A percentile compares a stretch with the other conserved stretches of the same genome.
Conservation (phyloP, 2,329 filamentous ascomycete species). For the Arthrobotrys conoides region DNA sequence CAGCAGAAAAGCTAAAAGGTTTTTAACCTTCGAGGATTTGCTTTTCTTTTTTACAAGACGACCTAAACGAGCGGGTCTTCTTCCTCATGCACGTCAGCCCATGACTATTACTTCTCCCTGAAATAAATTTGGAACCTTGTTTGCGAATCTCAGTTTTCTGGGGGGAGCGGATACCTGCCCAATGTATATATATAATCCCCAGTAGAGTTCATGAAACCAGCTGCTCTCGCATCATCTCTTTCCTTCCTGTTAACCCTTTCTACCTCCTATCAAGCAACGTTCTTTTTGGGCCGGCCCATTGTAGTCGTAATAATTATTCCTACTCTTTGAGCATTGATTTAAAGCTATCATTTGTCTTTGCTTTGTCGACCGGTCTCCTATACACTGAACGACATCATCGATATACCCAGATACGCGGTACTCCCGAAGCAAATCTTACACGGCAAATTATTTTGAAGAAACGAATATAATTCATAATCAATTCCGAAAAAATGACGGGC, state of each 20-base stretch:
- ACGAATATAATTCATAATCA: constrained; percentile 5
- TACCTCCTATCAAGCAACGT: constrained; percentile 6
- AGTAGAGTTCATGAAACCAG: constrained; percentile 25
- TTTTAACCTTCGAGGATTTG: constrained; percentile 35
- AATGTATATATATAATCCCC: constrained; percentile 45
- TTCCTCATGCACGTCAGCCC: constrained; percentile 43
- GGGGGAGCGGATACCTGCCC: constrained; percentile 34
- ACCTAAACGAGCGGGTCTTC: constrained; percentile 23
- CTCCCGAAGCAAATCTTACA: neutral
- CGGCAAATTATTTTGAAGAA: neutral
- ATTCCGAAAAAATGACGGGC: constrained; percentile 40
- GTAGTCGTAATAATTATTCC: constrained; percentile 39
- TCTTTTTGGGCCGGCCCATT: constrained; percentile 51
- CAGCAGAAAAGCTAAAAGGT: constrained; percentile 27
- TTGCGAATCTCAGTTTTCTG: constrained; percentile 28
- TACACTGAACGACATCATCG: constrained; percentile 7
- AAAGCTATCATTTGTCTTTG: constrained; percentile 10
- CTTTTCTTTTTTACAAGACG: constrained; percentile 22
- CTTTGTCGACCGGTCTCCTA: constrained; percentile 11
- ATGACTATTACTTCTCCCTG: constrained; percentile 50
- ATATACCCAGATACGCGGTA: neutral
- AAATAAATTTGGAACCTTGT: constrained; percentile 51
- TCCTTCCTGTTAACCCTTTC: constrained; percentile 8
- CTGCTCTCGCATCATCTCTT: constrained; percentile 22
- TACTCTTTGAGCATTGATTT: constrained; percentile 6